phyloP scores from a whole-genome alignment of 2,329 filamentous ascomycete genomes.

The Sphaerulina musiva region DNA sequence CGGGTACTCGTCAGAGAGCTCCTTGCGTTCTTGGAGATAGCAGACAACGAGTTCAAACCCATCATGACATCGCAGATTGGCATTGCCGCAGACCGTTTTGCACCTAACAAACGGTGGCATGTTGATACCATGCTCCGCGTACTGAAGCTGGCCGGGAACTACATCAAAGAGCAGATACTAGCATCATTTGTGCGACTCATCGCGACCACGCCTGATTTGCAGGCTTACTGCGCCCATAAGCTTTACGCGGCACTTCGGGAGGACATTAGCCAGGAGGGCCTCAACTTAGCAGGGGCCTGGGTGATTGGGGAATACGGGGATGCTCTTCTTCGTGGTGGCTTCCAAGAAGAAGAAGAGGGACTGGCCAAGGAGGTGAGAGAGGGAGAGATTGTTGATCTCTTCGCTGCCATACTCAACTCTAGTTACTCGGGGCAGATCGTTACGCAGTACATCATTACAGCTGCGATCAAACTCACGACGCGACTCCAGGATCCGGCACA shows the following conservation, averaged over 20 bases:
- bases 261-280: conserved; percentile 93
- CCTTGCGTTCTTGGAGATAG: conserved; percentile 89
- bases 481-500: conserved; percentile 77
- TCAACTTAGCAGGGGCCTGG: conserved; percentile 91
- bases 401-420: conserved; percentile 85
- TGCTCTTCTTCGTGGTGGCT: conserved; percentile 75
- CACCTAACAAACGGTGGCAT: conserved; percentile 97
- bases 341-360: conserved; percentile 93
- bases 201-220: conserved; percentile 85
- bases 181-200: conserved; percentile 95
- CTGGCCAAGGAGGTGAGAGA: conserved; percentile 76
- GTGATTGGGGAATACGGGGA: conserved; percentile 97
- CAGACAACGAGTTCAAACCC: conserved; percentile 97
- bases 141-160: conserved; percentile 86
- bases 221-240: conserved; percentile 95
- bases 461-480: conserved; percentile 89
- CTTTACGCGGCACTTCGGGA: conserved; percentile 85
- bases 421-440: conserved; percentile 87
- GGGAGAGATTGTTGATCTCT: conserved; percentile 86
- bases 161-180: conserved; percentile 94
- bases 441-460: conserved; percentile 92
- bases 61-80: conserved; percentile 98
- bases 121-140: conserved; percentile 96
- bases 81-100: conserved; percentile 89
- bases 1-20: conserved; percentile 88